Percentiles rank a stretch among this genome's conserved stretches.
Conservation (phyloP, 2,329 filamentous ascomycete species). For the Dothiorella sarmentorum region DNA sequence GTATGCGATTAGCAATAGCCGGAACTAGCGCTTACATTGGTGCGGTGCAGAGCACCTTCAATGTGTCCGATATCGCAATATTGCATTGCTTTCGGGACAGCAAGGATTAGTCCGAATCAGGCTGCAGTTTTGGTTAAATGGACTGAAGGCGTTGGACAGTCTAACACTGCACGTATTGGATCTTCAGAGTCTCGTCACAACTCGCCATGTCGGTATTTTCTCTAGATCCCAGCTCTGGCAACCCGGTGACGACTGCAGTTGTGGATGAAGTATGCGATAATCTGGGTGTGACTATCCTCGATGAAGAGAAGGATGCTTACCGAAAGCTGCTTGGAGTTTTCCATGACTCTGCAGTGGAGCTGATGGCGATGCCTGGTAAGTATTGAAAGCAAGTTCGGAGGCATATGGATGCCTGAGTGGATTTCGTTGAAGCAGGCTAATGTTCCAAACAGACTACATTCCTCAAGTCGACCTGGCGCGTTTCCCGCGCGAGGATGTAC, state of each 20-base stretch:
- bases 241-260: slow-evolving; percentile 33
- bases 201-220: slow-evolving; percentile 39
- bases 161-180: too few relatives aligned
- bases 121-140: background rate
- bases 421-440: background rate
- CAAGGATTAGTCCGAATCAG: background rate
- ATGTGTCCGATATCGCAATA: background rate
- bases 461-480: slow-evolving; percentile 32
- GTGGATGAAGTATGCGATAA: slow-evolving; percentile 32
- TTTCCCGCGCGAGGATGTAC: slow-evolving; percentile 30
- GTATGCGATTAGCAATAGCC: slow-evolving; percentile 8
- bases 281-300: slow-evolving; percentile 33
- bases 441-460: slow-evolving; percentile 27
- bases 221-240: slow-evolving; percentile 30
- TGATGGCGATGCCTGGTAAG: slow-evolving; percentile 36
- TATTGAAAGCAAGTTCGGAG: background rate
- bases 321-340: slow-evolving; percentile 37
- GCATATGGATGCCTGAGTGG: too few relatives aligned
- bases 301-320: slow-evolving; percentile 39
- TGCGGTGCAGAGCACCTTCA: background rate
- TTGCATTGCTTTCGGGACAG: background rate
- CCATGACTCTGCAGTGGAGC: slow-evolving; percentile 36
- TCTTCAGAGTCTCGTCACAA: background rate
- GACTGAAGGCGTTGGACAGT: background rate
- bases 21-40: slow-evolving; percentile 7